Percentiles rank a stretch among this genome's conserved stretches.
Evolutionary conservation across 495 filamentous ascomycete genomes (phyloP).

Genomic region (Aspergillus kassunensis): DNA sequence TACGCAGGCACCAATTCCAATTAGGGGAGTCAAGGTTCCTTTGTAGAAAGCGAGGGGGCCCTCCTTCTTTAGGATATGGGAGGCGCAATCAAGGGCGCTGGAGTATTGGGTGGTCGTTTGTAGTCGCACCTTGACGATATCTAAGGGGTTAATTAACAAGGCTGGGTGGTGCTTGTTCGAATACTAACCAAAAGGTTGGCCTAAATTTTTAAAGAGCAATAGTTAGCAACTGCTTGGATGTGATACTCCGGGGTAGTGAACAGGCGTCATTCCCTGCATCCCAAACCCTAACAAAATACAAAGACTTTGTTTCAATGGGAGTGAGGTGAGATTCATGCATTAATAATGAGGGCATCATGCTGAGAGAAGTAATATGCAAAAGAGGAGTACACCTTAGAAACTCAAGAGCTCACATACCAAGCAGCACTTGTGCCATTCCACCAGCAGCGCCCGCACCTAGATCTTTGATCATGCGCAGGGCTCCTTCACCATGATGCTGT

Average conservation of each 20-base stretch:
- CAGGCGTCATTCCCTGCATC: neutral
- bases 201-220: slow-evolving; percentile 41
- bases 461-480: slow-evolving; percentile 75
- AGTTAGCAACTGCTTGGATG: slow-evolving; percentile 25
- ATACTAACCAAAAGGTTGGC: slow-evolving; percentile 80
- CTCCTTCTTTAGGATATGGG: slow-evolving; percentile 81
- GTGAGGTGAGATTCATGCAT: neutral
- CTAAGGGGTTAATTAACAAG: slow-evolving; percentile 37
- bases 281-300: neutral
- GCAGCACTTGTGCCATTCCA: slow-evolving; percentile 88
- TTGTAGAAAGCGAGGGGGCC: slow-evolving; percentile 95
- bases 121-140: slow-evolving; percentile 97
- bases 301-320: neutral
- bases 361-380: too few species aligned
- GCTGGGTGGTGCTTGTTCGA: neutral
- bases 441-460: slow-evolving; percentile 86
- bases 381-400: neutral
- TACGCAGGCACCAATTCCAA: slow-evolving; percentile 95
- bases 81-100: slow-evolving; percentile 73
- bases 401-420: slow-evolving; percentile 68
- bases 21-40: slow-evolving; percentile 90
- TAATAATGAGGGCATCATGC: neutral
- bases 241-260: neutral
- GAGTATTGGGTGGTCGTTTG: slow-evolving; percentile 82
- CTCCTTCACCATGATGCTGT: slow-evolving; percentile 29